Evolutionary conservation across 2,329 filamentous ascomycete genomes (phyloP).

Genomic region (Trichocomaceae sp.): DNA sequence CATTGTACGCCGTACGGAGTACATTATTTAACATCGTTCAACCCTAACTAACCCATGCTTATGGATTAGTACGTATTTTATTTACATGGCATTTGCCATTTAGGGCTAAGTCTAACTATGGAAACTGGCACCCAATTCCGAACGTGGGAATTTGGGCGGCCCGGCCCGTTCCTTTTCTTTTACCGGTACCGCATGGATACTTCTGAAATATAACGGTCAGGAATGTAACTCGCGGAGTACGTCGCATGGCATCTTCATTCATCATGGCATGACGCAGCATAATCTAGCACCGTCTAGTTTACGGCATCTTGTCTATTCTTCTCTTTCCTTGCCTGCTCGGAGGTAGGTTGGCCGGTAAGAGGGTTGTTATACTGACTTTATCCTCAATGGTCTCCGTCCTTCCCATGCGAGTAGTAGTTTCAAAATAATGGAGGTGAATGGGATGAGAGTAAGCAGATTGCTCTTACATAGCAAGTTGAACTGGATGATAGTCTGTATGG

Average conservation of each 20-base stretch:
- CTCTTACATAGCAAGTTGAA: conserved; percentile 47
- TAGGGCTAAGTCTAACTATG: neutral
- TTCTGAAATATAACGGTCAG: neutral
- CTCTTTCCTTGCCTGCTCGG: neutral
- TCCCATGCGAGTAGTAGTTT: conserved; percentile 20
- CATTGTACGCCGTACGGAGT: neutral
- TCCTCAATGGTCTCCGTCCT: conserved; percentile 30
- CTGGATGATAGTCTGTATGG: conserved; percentile 50
- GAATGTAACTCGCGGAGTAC: too few relatives aligned
- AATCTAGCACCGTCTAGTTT: neutral
- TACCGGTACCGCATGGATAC: neutral
- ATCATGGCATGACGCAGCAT: neutral
- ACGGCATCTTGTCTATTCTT: neutral
- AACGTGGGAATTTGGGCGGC: neutral
- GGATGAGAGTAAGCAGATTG: neutral
- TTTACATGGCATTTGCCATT: too few relatives aligned
- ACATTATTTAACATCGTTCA: too few relatives aligned
- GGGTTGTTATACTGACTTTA: conserved; percentile 22
- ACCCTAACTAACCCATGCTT: too few relatives aligned
- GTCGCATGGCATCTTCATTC: too few relatives aligned
- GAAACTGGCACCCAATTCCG: neutral
- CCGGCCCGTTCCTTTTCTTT: neutral
- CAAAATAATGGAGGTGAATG: neutral
- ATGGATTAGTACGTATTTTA: too few relatives aligned
- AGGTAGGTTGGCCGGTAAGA: conserved; percentile 14